A percentile compares a stretch with the other conserved stretches of the same genome.
Evolutionary conservation across 495 filamentous ascomycete genomes (phyloP).

Genomic region (Letharia columbiana): DNA sequence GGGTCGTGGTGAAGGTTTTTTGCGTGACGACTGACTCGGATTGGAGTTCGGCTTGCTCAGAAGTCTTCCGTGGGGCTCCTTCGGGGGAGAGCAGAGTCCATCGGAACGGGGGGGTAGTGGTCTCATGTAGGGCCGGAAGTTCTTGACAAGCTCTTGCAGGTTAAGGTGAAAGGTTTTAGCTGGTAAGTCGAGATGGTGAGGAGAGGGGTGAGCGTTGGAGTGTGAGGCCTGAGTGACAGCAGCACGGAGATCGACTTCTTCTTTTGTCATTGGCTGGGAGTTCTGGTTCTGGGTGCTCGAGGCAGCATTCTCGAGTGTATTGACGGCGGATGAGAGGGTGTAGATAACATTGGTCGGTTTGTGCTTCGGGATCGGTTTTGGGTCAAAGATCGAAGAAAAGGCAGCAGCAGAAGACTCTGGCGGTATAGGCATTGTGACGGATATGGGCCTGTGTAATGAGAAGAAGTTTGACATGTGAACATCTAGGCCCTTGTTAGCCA

Average conservation of each 20-base stretch:
- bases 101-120: conserved; percentile 67
- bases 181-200: conserved; percentile 27
- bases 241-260: conserved; percentile 37
- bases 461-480: conserved; percentile 87
- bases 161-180: conserved; percentile 35
- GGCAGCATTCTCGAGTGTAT: conserved; percentile 59
- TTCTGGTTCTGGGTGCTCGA: conserved; percentile 30
- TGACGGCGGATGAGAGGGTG: conserved; percentile 64
- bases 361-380: conserved; percentile 39
- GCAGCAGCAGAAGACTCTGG: conserved; percentile 58
- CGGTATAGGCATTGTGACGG: conserved; percentile 71
- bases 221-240: conserved; percentile 41
- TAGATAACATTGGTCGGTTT: conserved; percentile 60
- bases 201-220: conserved; percentile 36
- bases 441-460: conserved; percentile 90
- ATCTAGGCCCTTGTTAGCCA: conserved; percentile 45
- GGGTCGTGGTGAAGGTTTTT: conserved; percentile 65
- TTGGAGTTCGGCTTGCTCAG: conserved; percentile 24
- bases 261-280: conserved; percentile 27
- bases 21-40: conserved; percentile 28
- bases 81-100: conserved; percentile 29
- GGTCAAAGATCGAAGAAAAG: conserved; percentile 73
- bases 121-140: conserved; percentile 67
- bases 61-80: neutral
- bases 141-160: conserved; percentile 45